Percentiles rank a stretch among this genome's conserved stretches.
Conservation (phyloP, 768 basidiomycete genomes). For the Termitomyces sp. region DNA sequence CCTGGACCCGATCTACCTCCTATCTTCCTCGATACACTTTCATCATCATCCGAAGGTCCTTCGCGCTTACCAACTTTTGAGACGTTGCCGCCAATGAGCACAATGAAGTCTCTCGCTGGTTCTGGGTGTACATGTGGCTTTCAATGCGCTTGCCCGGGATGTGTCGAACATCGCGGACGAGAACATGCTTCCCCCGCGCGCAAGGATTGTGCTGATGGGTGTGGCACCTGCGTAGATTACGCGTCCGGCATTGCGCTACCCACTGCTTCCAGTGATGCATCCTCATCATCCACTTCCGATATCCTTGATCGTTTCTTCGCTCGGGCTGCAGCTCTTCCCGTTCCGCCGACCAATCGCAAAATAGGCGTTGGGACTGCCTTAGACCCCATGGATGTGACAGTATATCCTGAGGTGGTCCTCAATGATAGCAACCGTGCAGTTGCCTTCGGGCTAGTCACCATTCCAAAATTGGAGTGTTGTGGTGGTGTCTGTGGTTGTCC, state of each 20-base stretch:
- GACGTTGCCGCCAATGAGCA: constrained; percentile 56
- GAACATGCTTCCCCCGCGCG: constrained; percentile 42
- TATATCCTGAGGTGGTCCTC: constrained; percentile 35
- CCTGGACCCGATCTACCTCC: constrained; percentile 46
- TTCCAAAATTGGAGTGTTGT: constrained; percentile 69
- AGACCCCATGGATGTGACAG: constrained; percentile 48
- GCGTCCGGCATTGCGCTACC: constrained; percentile 40
- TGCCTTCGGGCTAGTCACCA: constrained; percentile 44
- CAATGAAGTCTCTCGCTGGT: constrained; percentile 54
- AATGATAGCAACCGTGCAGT: constrained; percentile 33
- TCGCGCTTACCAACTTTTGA: constrained; percentile 41
- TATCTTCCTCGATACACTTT: constrained; percentile 28
- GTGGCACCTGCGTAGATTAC: constrained; percentile 60
- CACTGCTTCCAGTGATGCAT: constrained; percentile 4
- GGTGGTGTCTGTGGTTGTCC: constrained; percentile 59
- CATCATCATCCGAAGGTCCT: constrained; percentile 15
- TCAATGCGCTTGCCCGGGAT: constrained; percentile 69
- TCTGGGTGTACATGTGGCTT: constrained; percentile 72
- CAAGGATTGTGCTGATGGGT: constrained; percentile 45
- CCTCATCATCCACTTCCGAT: constrained; percentile 16
- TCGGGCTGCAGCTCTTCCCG: constrained; percentile 64
- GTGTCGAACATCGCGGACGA: constrained; percentile 60
- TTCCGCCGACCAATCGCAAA: constrained; percentile 41
- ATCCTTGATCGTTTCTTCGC: constrained; percentile 64
- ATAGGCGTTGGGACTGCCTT: constrained; percentile 31